A percentile compares a stretch with the other conserved stretches of the same genome.
These are phyloP conservation scores for Tulasnella sp. DNA, from an alignment of 768 basidiomycete species.

Conservation along the genomic window DNA sequence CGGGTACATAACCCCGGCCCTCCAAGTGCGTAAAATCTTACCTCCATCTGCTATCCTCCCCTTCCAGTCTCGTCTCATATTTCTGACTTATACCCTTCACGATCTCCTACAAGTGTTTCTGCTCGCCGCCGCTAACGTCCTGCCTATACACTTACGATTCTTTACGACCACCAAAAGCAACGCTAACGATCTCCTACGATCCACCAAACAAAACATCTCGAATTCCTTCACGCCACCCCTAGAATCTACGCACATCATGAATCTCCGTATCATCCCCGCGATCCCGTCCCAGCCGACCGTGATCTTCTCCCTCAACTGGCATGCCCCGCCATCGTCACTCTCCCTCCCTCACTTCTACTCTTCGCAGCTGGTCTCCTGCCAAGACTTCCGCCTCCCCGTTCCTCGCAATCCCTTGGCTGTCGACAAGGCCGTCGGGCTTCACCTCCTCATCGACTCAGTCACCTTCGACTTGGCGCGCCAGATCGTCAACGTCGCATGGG, in stretches of 20 bases:
- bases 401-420: slow-evolving; percentile 14
- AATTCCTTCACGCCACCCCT: not conserved
- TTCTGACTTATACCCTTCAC: not conserved
- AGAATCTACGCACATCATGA: slow-evolving; percentile 10
- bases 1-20: not conserved
- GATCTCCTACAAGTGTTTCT: too few species aligned
- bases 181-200: not conserved
- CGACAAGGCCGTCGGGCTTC: slow-evolving; percentile 15
- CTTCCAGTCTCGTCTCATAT: not conserved
- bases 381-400: not conserved
- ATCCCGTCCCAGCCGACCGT: slow-evolving; percentile 11
- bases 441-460: slow-evolving; percentile 14
- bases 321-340: slow-evolving; percentile 10
- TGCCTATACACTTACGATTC: not conserved
- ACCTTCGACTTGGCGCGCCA: slow-evolving; percentile 12
- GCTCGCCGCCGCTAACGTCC: too few species aligned
- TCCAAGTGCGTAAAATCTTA: not conserved
- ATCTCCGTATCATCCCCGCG: slow-evolving; percentile 16
- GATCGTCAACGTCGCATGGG: slow-evolving; percentile 11
- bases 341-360: slow-evolving; percentile 13
- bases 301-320: slow-evolving; percentile 17
- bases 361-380: slow-evolving; percentile 6
- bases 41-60: not conserved
- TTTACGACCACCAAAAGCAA: not conserved
- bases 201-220: not conserved